phyloP scores from a whole-genome alignment of 108 stramenopile species.

The Mayamaea pseudoterrestris region DNA sequence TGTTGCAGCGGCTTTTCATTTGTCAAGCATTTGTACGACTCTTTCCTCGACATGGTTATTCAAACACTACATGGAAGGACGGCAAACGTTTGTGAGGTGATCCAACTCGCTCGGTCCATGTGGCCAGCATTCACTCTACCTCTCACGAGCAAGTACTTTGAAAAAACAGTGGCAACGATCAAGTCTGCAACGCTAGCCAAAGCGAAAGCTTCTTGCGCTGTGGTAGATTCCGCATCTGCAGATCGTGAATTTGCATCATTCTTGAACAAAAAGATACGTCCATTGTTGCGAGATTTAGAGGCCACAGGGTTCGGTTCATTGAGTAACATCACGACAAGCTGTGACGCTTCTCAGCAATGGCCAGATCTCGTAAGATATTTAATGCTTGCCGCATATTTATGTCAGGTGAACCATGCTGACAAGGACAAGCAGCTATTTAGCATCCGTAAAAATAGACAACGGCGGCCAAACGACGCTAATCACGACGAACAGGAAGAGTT shows the following conservation, averaged over 20 bases:
- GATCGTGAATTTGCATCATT: background rate
- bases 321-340: background rate
- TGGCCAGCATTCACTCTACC: slow-evolving; percentile 37
- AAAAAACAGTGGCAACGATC: slow-evolving; percentile 4
- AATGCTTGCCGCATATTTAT: slow-evolving; percentile 40
- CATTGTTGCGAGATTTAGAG: background rate
- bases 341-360: background rate
- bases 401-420: slow-evolving; percentile 42
- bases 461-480: slow-evolving; percentile 4
- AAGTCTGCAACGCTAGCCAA: too few relatives aligned
- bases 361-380: slow-evolving; percentile 36
- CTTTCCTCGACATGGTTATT: slow-evolving; percentile 14
- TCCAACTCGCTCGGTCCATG: slow-evolving; percentile 21
- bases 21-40: background rate
- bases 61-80: slow-evolving; percentile 20
- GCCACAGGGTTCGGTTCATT: background rate
- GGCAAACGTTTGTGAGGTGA: slow-evolving; percentile 32
- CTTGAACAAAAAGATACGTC: slow-evolving; percentile 1
- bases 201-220: background rate
- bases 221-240: too few relatives aligned
- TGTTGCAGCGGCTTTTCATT: background rate
- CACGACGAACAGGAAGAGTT: slow-evolving; percentile 11
- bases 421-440: slow-evolving; percentile 36
- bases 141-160: slow-evolving; percentile 4
- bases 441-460: slow-evolving; percentile 24